phyloP scores from a whole-genome alignment of 768 basidiomycete species.

The Cantharellus anzutake region DNA sequence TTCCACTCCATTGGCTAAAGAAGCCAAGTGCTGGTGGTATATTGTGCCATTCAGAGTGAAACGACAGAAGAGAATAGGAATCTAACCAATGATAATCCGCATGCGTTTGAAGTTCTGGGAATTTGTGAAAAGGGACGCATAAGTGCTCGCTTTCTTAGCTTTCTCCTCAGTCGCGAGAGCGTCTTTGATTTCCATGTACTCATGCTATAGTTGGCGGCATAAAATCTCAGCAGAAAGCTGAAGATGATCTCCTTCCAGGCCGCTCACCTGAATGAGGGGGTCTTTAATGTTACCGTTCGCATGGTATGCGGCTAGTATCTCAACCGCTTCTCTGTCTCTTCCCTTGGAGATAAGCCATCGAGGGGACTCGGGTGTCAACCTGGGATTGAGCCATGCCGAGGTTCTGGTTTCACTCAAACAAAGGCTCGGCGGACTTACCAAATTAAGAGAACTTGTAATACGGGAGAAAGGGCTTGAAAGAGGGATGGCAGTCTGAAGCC shows the following conservation, averaged over 20 bases:
- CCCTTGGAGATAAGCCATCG: constrained; percentile 41
- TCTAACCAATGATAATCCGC: constrained; percentile 33
- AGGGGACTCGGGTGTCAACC: constrained; percentile 52
- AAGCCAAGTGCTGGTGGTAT: constrained; percentile 28
- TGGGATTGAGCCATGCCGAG: constrained; percentile 9
- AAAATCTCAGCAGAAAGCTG: background rate
- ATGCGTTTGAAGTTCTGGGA: constrained; percentile 51
- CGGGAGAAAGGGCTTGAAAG: constrained; percentile 37
- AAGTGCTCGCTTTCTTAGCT: constrained; percentile 29
- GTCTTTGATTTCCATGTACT: constrained; percentile 34
- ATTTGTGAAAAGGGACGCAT: constrained; percentile 34
- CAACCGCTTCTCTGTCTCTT: constrained; percentile 26
- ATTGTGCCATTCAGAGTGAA: background rate
- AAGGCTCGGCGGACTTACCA: constrained; percentile 18
- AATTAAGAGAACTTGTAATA: constrained; percentile 34
- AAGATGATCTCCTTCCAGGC: constrained; percentile 10
- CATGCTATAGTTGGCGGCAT: constrained; percentile 5
- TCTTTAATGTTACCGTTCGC: constrained; percentile 41
- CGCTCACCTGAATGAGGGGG: constrained; percentile 36
- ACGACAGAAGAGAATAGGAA: background rate
- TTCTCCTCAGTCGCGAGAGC: constrained; percentile 46
- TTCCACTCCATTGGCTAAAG: constrained; percentile 50
- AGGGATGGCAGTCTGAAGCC: constrained; percentile 35
- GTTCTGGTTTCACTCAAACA: background rate
- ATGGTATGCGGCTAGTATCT: constrained; percentile 51